A percentile compares a stretch with the other conserved stretches of the same genome.
phyloP scores from a whole-genome alignment of 2,329 filamentous ascomycete species.

The Arthrocladium fulminans region DNA sequence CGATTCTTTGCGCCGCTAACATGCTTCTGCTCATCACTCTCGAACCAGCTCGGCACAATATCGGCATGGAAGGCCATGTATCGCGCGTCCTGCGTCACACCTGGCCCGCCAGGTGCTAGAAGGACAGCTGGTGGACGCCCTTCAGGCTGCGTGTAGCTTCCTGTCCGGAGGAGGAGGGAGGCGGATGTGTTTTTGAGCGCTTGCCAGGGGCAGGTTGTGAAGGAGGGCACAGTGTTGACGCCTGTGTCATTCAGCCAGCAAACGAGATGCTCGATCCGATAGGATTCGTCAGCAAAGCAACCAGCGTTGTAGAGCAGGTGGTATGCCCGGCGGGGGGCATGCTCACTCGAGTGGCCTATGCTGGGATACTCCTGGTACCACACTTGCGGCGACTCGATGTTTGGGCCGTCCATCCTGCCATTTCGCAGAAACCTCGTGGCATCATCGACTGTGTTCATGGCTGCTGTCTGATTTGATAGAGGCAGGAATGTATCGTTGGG shows the following conservation, averaged over 20 bases:
- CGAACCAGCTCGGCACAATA: slow-evolving; percentile 15
- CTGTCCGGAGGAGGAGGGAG: slow-evolving; percentile 13
- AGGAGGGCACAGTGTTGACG: not conserved
- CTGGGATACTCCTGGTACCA: slow-evolving; percentile 6
- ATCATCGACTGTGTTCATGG: not conserved
- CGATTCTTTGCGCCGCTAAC: not conserved
- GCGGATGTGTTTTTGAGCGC: slow-evolving; percentile 8
- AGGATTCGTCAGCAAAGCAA: slow-evolving; percentile 13
- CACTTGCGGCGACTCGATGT: slow-evolving; percentile 12
- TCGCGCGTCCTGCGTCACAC: slow-evolving; percentile 11
- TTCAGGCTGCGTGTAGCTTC: slow-evolving; percentile 9
- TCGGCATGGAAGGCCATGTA: slow-evolving; percentile 17
- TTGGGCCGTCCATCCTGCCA: slow-evolving; percentile 11
- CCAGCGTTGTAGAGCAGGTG: slow-evolving; percentile 15
- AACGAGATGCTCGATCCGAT: slow-evolving; percentile 14
- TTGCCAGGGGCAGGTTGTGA: slow-evolving; percentile 9
- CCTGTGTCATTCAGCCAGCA: slow-evolving; percentile 14
- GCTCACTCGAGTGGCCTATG: not conserved
- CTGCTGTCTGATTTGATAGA: not conserved
- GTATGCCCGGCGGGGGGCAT: slow-evolving; percentile 12
- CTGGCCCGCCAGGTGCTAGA: slow-evolving; percentile 16
- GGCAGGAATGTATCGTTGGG: slow-evolving; percentile 25
- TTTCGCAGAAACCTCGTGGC: not conserved
- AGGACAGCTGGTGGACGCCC: slow-evolving; percentile 5
- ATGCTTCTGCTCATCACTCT: not conserved